Base-by-base conservation (phyloP, 1,284 basidiomycete species). In the Stereum hirsutum region DNA sequence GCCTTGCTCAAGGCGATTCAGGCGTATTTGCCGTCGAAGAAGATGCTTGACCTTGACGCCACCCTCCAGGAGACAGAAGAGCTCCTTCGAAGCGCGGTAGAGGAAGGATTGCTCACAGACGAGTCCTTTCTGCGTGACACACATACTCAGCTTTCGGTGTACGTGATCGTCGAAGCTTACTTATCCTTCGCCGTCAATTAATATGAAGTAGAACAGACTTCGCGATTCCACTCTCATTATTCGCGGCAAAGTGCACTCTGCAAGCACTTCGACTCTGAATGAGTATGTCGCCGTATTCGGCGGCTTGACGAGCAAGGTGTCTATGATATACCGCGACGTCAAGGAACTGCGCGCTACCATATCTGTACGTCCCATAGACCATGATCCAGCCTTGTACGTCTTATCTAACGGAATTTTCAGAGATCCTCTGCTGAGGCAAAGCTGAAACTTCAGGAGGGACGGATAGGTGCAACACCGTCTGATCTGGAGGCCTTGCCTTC, bases 21-120 rank as follows among this genome's bases (percentile, higher is more conserved):
- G 12, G 24, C 15, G 25, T 33, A 32, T 21, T 38, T 44, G 6
- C 43, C 43, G 3, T 28, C 21, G 4, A 20, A 31, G 6, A 39
- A 37, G 23, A 30, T 44, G 43, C 19, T 25, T 36, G 43, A 39
- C 12, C 26, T 44, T 2, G 34, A 44, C 19, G 43, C 31, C 14
- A 15, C 35, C 7, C 28, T 44, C 8, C 15, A 15, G 14, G 36
- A 39, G n/a, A 44, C 37, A 11, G 37, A 44, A 4, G 27, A 6
- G 6, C 24, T 33, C 14, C 27, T 44, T n/a, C 14, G 25, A 2
- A 24, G n/a, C 8, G 43, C 43, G 25, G 15, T 15, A 19, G 36
- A 44, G 31, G 11, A 36, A 20, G 43, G 43, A 14, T 28, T 38
- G 17, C 27, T 44, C 17, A 39, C 36, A 8, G 27, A 44, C 12